Base-by-base conservation (phyloP, 2,329 filamentous ascomycete genomes). In the Mycocentrospora acerina region DNA sequence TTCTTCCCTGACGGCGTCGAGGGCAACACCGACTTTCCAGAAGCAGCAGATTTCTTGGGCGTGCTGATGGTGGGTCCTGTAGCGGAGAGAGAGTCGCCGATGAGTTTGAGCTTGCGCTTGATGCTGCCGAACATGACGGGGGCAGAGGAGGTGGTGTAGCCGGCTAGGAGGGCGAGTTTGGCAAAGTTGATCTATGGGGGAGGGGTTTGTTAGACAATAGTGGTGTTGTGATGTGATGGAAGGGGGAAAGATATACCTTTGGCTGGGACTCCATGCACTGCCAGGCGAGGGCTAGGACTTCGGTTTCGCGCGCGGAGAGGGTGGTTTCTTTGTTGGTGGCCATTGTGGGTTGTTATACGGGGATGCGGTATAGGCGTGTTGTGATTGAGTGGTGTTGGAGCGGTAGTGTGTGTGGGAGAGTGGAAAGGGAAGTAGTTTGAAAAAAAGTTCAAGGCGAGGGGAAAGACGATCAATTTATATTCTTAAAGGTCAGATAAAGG, bases 231-330 rank as follows among this genome's bases (percentile, higher is more conserved):
- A 25, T 3, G n/a, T 30, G 19, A 16, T 30, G 14, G 14, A 8
- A 7, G 32, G 8, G 7, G 4, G 26, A 11, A 24, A 24, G 11
- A 42, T 35, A 19, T 48, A 62, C 64, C 51, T 64, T 67, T 15
- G 62, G 62, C 24, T 62, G 48, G 0, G 12, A 29, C 2, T 63
- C 59, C 44, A 67, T 53, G 38, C 64, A 67, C 24, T 66, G 60
- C 64, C 62, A 66, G 2, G 61, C 58, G 0, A 64, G 33, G 0
- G 60, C 61, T 8, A 66, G 53, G 8, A 58, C 51, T 34, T 66
- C 49, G 44, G 53, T 60, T 37, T 66, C 62, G 11, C 59, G 51
- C 10, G 56, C 2, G 1, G 53, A 40, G 26, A 66, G 50, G 10
- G 15, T 35, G 29, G 48, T 29, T 0, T 35, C 24, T 3, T 44